These are phyloP conservation scores for Sporothrix protearum DNA, from an alignment of 2,329 filamentous ascomycete species.

Conservation along the genomic window DNA sequence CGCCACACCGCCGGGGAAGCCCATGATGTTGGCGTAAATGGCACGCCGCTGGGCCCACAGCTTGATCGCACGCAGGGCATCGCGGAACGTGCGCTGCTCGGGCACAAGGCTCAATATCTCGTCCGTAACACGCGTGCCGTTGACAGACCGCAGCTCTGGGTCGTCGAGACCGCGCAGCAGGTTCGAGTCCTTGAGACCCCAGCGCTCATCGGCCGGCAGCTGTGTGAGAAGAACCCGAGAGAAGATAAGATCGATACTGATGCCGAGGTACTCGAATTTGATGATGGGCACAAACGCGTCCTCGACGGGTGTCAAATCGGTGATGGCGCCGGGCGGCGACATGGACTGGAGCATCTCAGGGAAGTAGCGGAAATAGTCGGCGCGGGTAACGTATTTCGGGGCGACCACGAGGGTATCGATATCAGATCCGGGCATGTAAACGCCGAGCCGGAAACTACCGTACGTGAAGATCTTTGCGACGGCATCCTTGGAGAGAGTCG, in stretches of 20 bases:
- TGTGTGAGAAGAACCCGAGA: slow-evolving; percentile 69
- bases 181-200: slow-evolving; percentile 77
- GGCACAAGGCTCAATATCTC: slow-evolving; percentile 88
- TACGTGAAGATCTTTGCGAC: slow-evolving; percentile 94
- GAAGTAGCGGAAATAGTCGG: slow-evolving; percentile 90
- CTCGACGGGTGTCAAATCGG: slow-evolving; percentile 77
- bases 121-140: slow-evolving; percentile 90
- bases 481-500: slow-evolving; percentile 74
- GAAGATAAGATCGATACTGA: slow-evolving; percentile 94
- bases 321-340: slow-evolving; percentile 73
- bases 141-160: slow-evolving; percentile 80
- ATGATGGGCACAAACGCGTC: slow-evolving; percentile 96
- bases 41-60: slow-evolving; percentile 91
- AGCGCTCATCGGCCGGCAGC: slow-evolving; percentile 62
- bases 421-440: slow-evolving; percentile 93
- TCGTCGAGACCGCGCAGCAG: slow-evolving; percentile 84
- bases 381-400: slow-evolving; percentile 80
- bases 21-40: slow-evolving; percentile 94
- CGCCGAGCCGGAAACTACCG: slow-evolving; percentile 90
- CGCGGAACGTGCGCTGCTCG: slow-evolving; percentile 82
- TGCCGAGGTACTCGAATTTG: slow-evolving; percentile 85
- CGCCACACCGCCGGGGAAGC: slow-evolving; percentile 92
- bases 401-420: slow-evolving; percentile 94
- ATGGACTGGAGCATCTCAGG: slow-evolving; percentile 74
- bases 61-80: slow-evolving; percentile 88